A percentile compares a stretch with the other conserved stretches of the same genome.
These are phyloP conservation scores for Xylariaceae sp. DNA, from an alignment of 2,329 filamentous ascomycete species.

Conservation along the genomic window DNA sequence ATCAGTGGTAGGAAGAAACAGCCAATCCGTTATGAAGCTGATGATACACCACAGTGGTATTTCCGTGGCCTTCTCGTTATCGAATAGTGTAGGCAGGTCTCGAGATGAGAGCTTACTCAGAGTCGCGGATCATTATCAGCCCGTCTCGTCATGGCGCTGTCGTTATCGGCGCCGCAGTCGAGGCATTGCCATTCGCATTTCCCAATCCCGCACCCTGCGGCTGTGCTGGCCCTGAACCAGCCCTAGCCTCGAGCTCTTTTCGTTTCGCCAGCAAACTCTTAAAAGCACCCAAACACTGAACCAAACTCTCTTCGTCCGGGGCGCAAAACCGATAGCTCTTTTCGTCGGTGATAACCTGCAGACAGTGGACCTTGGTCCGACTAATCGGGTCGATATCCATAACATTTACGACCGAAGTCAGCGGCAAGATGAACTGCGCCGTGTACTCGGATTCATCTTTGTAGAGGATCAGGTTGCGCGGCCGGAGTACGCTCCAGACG, in stretches of 20 bases:
- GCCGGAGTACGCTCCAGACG: slow-evolving; percentile 86
- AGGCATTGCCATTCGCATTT: too few relatives aligned
- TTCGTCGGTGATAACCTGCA: slow-evolving; percentile 93
- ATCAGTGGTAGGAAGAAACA: too few relatives aligned
- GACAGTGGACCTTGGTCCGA: slow-evolving; percentile 77
- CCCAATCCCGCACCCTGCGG: too few relatives aligned
- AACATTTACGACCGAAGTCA: slow-evolving; percentile 77
- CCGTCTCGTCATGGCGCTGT: too few relatives aligned
- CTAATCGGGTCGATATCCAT: slow-evolving; percentile 89
- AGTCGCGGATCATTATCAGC: too few relatives aligned
- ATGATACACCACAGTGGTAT: too few relatives aligned
- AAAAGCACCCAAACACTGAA: slow-evolving; percentile 82
- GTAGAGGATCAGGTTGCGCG: slow-evolving; percentile 82
- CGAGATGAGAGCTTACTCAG: too few relatives aligned
- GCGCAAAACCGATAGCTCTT: slow-evolving; percentile 77
- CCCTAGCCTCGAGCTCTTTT: slow-evolving; percentile 56
- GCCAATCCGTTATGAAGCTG: too few relatives aligned
- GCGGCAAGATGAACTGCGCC: slow-evolving; percentile 74
- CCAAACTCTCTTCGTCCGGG: slow-evolving; percentile 73
- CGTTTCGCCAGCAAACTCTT: slow-evolving; percentile 79
- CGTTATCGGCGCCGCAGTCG: too few relatives aligned
- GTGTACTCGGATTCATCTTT: slow-evolving; percentile 91
- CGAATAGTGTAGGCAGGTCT: too few relatives aligned
- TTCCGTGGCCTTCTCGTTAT: too few relatives aligned
- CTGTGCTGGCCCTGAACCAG: slow-evolving; percentile 26